A percentile compares a stretch with the other conserved stretches of the same genome.
phyloP scores from a whole-genome alignment of 2,329 filamentous ascomycete species.

The Monascus ruber region DNA sequence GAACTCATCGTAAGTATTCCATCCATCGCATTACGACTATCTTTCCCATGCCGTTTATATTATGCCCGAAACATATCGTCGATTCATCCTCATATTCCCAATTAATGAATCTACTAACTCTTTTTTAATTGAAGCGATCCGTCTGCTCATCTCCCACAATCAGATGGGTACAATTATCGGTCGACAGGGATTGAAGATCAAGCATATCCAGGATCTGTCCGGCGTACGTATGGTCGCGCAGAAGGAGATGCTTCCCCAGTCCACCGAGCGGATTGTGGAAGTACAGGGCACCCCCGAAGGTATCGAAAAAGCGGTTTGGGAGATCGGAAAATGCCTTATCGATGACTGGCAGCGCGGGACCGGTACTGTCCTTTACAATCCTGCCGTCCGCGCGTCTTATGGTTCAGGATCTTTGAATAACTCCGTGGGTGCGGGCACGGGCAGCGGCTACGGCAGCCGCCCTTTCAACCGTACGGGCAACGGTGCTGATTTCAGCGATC shows the following conservation, averaged over 20 bases:
- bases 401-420: conserved; percentile 44
- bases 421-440: conserved; percentile 39
- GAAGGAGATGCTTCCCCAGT: conserved; percentile 99
- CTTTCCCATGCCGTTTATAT: not conserved
- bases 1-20: conserved; percentile 74
- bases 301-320: conserved; percentile 93
- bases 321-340: conserved; percentile 96
- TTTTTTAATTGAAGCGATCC: conserved; percentile 56
- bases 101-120: conserved; percentile 7
- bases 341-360: conserved; percentile 97
- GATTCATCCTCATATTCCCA: not conserved
- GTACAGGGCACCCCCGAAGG: conserved; percentile 90
- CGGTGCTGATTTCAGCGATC: conserved; percentile 92
- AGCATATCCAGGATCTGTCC: conserved; percentile 95
- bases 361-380: conserved; percentile 95
- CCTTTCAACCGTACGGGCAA: conserved; percentile 89
- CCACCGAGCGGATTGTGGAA: conserved; percentile 94
- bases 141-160: conserved; percentile 96
- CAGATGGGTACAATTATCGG: conserved; percentile 99
- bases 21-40: not conserved
- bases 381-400: conserved; percentile 73
- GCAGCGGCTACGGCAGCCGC: conserved; percentile 46
- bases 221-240: conserved; percentile 98
- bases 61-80: too few species aligned
- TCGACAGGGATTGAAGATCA: conserved; percentile 93